These are phyloP conservation scores for Xylaria sp. DNA, from an alignment of 2,329 filamentous ascomycete genomes.

Conservation along the genomic window DNA sequence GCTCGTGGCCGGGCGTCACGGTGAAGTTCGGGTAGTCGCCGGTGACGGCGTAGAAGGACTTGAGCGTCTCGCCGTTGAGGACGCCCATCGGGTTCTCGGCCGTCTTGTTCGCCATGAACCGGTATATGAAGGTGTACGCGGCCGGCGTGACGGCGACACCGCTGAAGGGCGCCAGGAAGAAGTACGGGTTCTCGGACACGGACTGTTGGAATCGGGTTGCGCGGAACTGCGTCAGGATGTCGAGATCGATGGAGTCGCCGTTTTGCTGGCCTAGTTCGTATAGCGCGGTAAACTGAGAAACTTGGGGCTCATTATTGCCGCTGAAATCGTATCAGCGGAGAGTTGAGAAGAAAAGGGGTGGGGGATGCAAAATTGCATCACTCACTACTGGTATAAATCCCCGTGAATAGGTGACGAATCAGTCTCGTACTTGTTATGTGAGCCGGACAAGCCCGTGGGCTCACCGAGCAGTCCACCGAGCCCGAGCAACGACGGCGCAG, in stretches of 20 bases:
- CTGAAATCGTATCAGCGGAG: background rate
- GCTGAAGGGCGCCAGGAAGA: slow-evolving; percentile 24
- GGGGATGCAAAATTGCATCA: background rate
- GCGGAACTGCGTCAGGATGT: background rate
- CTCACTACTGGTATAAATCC: slow-evolving; percentile 32
- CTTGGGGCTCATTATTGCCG: background rate
- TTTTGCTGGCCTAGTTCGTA: slow-evolving; percentile 1
- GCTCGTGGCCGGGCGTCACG: slow-evolving; percentile 26
- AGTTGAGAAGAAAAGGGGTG: background rate
- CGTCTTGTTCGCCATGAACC: slow-evolving; percentile 30
- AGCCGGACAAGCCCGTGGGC: slow-evolving; percentile 21
- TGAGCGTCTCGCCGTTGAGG: slow-evolving; percentile 24
- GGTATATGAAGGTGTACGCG: slow-evolving; percentile 26
- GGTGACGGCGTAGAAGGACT: slow-evolving; percentile 26
- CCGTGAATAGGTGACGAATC: slow-evolving; percentile 19
- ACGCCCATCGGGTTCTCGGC: slow-evolving; percentile 20
- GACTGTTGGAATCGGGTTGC: background rate
- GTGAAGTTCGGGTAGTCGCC: slow-evolving; percentile 23
- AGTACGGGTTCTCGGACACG: background rate
- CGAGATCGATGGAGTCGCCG: background rate
- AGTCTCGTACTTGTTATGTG: slow-evolving; percentile 25
- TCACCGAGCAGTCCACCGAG: slow-evolving; percentile 20
- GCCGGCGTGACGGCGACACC: slow-evolving; percentile 3
- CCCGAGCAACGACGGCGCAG: slow-evolving; percentile 12
- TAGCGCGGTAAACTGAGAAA: background rate